Evolutionary conservation across 2,329 filamentous ascomycete genomes (phyloP).

Genomic region (Phialemonium atrogriseum): DNA sequence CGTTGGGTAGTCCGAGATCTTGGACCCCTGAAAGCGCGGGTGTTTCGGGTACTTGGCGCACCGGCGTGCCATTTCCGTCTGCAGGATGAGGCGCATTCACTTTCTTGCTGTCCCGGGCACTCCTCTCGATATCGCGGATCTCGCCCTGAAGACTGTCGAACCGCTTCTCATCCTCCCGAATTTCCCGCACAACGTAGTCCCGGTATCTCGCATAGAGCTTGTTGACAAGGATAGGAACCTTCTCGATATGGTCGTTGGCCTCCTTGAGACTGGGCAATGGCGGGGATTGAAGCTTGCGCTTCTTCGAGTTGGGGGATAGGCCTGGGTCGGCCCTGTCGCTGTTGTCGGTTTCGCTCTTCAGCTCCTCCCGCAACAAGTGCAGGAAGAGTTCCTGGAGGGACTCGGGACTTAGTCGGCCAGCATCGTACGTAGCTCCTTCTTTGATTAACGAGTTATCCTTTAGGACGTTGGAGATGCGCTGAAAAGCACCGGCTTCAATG

Average conservation of each 20-base stretch:
- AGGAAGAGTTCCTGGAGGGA: conserved; percentile 73
- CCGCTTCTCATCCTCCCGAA: conserved; percentile 64
- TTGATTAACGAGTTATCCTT: conserved; percentile 66
- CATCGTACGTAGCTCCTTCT: conserved; percentile 63
- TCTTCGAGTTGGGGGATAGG: conserved; percentile 52
- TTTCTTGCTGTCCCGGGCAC: conserved; percentile 6
- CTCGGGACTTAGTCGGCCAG: conserved; percentile 64
- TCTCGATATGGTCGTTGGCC: conserved; percentile 55
- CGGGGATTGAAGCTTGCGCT: conserved; percentile 65
- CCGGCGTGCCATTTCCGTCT: too few species aligned
- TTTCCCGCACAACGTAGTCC: conserved; percentile 58
- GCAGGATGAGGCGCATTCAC: too few species aligned
- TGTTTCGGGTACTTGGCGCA: conserved; percentile 5
- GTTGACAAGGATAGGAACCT: conserved; percentile 62
- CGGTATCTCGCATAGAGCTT: conserved; percentile 70
- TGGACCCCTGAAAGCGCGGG: too few species aligned
- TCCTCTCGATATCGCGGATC: conserved; percentile 56
- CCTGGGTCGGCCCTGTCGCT: conserved; percentile 33
- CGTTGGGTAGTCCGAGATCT: too few species aligned
- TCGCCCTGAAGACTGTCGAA: conserved; percentile 59
- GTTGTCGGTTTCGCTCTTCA: conserved; percentile 41
- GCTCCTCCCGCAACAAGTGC: conserved; percentile 66
- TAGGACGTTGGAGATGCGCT: conserved; percentile 47
- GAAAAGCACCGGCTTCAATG: conserved; percentile 21
- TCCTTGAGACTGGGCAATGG: conserved; percentile 58